Base-by-base conservation (phyloP, 331 rosid species). In the Prunus yedoensis region DNA sequence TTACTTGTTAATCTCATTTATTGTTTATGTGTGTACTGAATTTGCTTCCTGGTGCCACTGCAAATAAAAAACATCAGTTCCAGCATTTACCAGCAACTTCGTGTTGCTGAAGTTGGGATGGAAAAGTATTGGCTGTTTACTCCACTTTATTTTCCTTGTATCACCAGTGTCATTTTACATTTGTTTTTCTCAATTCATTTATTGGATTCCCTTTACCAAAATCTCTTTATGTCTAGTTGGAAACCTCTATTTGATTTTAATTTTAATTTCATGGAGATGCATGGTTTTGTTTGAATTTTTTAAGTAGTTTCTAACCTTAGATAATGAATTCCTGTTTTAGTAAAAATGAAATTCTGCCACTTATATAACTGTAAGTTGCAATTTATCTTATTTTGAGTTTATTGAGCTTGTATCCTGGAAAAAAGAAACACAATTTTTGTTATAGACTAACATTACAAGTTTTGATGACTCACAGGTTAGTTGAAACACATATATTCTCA, bases 401-500 rank as follows among this genome's bases (percentile, higher is more conserved):
- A 23, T 64, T 67, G 82, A 50, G 20, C 49, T 52, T 16, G 49
- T n/a, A 43, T 70, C 43, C 4, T 52, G 49, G 49, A 25, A 52
- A 17, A 25, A 18, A 68, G 73, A 68, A 49, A 27, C 46, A 45
- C 25, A 16, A 21, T 18, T 6, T 47, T 8, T 67, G 47, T 75
- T 80, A 12, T 70, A 47, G 50, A 71, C 83, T 64, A 46, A 87
- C 78, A 80, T 77, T 72, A 15, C 59, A 81, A 66, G 78, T 79
- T 76, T 79, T 83, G 70, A 57, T 83, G 82, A 58, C 46, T 54
- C 69, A 17, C 98, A 96, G 99, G 94, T 86, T 96, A 91, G 98
- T 91, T 76, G 99, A 96, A 89, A 92, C 98, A 81, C 98, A 96
- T 78, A 89, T 92, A 84, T 96, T 92, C 94, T 92, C 98, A 51